Evolutionary conservation across 495 filamentous ascomycete genomes (phyloP), one percentile per base, ranked within the genome.

Genomic region (Aspergillus conjunctus): DNA sequence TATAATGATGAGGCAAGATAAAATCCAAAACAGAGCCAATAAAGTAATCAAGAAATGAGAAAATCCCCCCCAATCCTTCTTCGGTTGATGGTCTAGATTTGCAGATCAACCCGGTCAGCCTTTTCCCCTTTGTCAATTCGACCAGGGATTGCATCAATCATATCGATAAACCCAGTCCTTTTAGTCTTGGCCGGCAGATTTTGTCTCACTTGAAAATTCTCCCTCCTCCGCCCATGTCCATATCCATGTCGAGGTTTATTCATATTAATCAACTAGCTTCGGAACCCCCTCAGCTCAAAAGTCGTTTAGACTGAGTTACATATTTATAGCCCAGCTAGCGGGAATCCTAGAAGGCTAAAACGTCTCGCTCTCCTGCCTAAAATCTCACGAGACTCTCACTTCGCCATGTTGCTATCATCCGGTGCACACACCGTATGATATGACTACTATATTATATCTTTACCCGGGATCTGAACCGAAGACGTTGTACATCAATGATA

Each of bases 161-260:
- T 11, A n/a, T n/a, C n/a, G 20, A 20, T 18, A 18, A 17, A n/a
- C 44, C 44, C 44, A 18, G 14, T 48, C 44, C 44, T 9, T n/a
- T 10, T 20, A 6, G n/a, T 20, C 44, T 48, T 48, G 44, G 44
- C 44, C 20, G 7, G 20, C 44, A 48, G 44, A 48, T 48, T 48
- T 22, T 48, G 44, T 48, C 44, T 48, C 44, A 48, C 44, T 48
- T 17, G n/a, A 48, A 15, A 48, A 48, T n/a, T n/a, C 44, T 20
- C 9, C 17, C 17, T 10, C 12, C 4, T n/a, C 17, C 20, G 10
- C 44, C 17, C n/a, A 10, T 20, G 2, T 17, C 44, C 20, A 48
- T 22, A 22, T n/a, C n/a, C 44, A 10, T 1, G 44, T 48, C 9
- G 15, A 45, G 7, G 43, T 45, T n/a, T 15, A 45, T 8, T 15